Conservation (phyloP, 768 basidiomycete genomes). For the Lactifluus echinatus region DNA sequence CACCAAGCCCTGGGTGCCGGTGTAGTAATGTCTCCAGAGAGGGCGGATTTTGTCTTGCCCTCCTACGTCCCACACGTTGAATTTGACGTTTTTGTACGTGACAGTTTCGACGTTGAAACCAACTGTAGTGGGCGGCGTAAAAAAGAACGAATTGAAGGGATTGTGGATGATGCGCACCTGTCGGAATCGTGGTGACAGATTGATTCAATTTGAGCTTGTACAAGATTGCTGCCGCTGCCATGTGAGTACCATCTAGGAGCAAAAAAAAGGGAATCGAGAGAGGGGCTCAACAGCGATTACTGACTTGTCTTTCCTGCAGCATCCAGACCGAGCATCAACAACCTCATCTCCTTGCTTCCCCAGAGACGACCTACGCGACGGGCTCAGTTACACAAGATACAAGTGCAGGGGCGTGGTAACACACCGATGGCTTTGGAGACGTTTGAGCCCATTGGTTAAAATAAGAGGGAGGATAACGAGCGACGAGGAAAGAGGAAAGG, state of each 20-base stretch:
- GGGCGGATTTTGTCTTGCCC: conserved; percentile 99
- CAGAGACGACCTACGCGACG: conserved; percentile 75
- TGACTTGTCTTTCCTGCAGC: conserved; percentile 97
- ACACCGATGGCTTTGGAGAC: conserved; percentile 76
- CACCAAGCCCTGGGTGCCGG: conserved; percentile 95
- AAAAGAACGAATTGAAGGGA: background rate
- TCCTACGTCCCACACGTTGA: conserved; percentile 95
- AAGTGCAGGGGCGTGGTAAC: conserved; percentile 19
- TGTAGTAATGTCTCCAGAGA: conserved; percentile 98
- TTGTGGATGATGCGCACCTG: conserved; percentile 44
- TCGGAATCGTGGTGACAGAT: conserved; percentile 97
- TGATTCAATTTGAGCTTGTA: conserved; percentile 99
- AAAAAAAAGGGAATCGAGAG: background rate
- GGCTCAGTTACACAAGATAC: background rate
- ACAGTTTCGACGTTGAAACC: conserved; percentile 99
- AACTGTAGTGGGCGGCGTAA: conserved; percentile 39
- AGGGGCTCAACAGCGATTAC: conserved; percentile 26
- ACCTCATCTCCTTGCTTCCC: conserved; percentile 98
- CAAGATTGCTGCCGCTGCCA: conserved; percentile 65
- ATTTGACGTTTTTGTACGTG: conserved; percentile 97
- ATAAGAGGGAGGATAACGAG: conserved; percentile 45
- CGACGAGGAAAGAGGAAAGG: conserved; percentile 36
- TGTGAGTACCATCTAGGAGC: background rate
- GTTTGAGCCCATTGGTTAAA: conserved; percentile 70
- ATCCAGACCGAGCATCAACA: conserved; percentile 94